A percentile compares a stretch with the other conserved stretches of the same genome.
phyloP scores from a whole-genome alignment of 768 basidiomycete species.

The Boletellus ananiceps region DNA sequence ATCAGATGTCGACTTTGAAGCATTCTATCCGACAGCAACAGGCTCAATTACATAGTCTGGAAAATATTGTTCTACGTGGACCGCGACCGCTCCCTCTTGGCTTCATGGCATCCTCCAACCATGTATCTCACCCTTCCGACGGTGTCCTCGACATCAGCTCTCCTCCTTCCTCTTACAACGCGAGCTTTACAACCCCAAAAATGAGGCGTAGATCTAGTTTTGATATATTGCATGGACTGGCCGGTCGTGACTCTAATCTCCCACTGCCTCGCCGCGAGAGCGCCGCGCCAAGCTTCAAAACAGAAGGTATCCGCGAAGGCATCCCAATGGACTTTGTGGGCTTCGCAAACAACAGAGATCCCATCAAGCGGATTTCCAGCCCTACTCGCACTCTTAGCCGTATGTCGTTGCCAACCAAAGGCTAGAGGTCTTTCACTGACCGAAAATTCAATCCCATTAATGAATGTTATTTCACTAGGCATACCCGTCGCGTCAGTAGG shows the following conservation, averaged over 20 bases:
- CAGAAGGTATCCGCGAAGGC: conserved; percentile 67
- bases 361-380: conserved; percentile 55
- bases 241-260: conserved; percentile 71
- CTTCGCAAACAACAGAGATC: conserved; percentile 34
- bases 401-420: conserved; percentile 40
- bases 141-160: conserved; percentile 32
- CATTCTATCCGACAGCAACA: conserved; percentile 82
- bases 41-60: conserved; percentile 68
- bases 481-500: conserved; percentile 78
- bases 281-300: conserved; percentile 32
- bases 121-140: conserved; percentile 32
- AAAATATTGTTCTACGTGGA: conserved; percentile 61
- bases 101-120: conserved; percentile 38
- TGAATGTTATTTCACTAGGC: conserved; percentile 40
- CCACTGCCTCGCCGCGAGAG: conserved; percentile 62
- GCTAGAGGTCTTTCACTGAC: conserved; percentile 19
- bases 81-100: conserved; percentile 53
- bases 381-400: conserved; percentile 78
- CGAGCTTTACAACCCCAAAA: conserved; percentile 39
- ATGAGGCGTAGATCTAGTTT: conserved; percentile 63
- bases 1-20: conserved; percentile 76
- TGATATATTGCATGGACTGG: conserved; percentile 64
- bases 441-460: conserved; percentile 19
- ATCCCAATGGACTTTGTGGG: conserved; percentile 56
- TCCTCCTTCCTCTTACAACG: conserved; percentile 31